Conservation (phyloP, 257 asterid genomes). For the Nicotiana obtusifolia region DNA sequence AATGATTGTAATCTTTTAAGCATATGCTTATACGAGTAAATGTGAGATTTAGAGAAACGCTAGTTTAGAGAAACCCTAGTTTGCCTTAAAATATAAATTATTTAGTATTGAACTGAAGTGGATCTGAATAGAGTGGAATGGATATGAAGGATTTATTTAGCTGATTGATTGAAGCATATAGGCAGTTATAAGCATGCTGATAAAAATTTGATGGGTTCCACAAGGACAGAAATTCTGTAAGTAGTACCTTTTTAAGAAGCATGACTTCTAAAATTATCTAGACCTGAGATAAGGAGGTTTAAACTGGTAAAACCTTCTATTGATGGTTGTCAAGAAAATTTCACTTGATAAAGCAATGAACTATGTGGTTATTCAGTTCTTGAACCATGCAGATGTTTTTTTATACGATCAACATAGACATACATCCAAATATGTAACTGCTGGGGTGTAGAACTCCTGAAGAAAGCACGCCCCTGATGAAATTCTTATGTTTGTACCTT, state of each 20-base stretch:
- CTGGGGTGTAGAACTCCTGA: not conserved
- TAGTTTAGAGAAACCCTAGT: not conserved
- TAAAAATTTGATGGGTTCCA: not conserved
- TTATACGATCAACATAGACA: not conserved
- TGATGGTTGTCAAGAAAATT: not conserved
- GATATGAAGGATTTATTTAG: not conserved
- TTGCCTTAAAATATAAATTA: not conserved
- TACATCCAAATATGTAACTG: not conserved
- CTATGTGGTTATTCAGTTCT: not conserved
- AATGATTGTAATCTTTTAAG: not conserved
- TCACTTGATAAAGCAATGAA: not conserved
- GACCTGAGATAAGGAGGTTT: not conserved
- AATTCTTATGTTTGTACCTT: not conserved
- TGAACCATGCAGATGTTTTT: not conserved
- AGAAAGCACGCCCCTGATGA: not conserved
- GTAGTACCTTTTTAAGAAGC: not conserved
- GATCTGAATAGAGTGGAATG: slow-evolving; percentile 2
- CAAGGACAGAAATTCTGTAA: not conserved
- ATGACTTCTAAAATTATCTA: not conserved
- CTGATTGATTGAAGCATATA: not conserved
- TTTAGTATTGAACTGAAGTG: not conserved
- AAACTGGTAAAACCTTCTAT: not conserved
- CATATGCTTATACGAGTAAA: not conserved
- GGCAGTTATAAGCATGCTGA: not conserved
- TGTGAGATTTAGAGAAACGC: not conserved